Base-by-base conservation (phyloP, 202 grass and related monocot species). In the Zizania palustris region DNA sequence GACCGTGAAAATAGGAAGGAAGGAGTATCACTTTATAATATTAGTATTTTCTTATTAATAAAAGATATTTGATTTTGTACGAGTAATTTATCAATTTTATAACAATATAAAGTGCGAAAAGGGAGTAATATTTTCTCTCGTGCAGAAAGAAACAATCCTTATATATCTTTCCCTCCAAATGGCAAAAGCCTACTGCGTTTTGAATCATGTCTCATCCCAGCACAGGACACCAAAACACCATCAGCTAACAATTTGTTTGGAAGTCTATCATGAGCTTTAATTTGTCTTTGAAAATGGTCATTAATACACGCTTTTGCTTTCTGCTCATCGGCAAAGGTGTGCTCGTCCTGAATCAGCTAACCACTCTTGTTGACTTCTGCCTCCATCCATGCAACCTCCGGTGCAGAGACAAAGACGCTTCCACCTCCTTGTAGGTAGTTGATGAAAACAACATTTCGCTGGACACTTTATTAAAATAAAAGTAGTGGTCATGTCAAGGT, bases 381-480 rank as follows among this genome's bases (percentile, higher is more conserved):
- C 18, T 19, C n/a, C 9, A 0, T 21, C 40, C 43, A 33, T 67
- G 28, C 28, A 28, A 28, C 28, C 28, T 28, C 28, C 28, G 2
- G 28, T 28, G 28, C 28, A 51, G 3, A 12, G 85, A 87, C 54
- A 65, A n/a, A 44, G 85, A 87, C 79, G 49, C 67, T 58, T 73
- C 64, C 69, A 16, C 86, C 70, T 61, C 61, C 80, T 57, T 62
- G 61, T 62, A 48, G 85, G 79, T 83, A 74, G 22, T 46, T 28
- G 85, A 73, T 46, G 80, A 87, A 74, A 83, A 69, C 62, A 57
- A 83, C 62, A 3, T 43, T 67, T 64, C n/a, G 28, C 28, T 28
- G 28, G 28, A 28, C 28, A 28, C 28, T 28, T 28, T 28, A 11
- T 48, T 18, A 60, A 56, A 45, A 66, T 21, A 1, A 56, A 86